phyloP scores from a whole-genome alignment of 768 basidiomycete species.

The Kwoniella bestiolae region DNA sequence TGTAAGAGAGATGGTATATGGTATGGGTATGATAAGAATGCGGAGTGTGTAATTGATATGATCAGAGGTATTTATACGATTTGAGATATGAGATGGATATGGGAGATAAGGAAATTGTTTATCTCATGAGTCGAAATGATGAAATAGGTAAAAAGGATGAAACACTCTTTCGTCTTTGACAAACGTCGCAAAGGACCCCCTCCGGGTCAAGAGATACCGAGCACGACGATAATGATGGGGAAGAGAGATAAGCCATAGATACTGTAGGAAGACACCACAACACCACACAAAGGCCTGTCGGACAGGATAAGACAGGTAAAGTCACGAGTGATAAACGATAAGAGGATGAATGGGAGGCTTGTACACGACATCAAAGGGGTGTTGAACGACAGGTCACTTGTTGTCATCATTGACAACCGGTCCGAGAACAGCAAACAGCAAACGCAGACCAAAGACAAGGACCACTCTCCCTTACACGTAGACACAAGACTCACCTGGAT shows the following conservation, averaged over 20 bases:
- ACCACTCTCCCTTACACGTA: background rate
- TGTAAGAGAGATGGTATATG: background rate
- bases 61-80: no score
- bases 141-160: constrained; percentile 7
- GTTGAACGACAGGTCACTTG: background rate
- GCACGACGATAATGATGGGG: background rate
- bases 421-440: background rate
- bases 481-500: constrained; percentile 15
- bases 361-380: background rate
- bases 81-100: background rate
- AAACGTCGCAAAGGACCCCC: constrained; percentile 1
- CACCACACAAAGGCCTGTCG: background rate
- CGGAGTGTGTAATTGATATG: background rate
- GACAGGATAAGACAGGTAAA: background rate
- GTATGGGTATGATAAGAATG: background rate
- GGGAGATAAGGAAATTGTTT: background rate
- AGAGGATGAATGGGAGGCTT: background rate
- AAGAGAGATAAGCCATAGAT: constrained; percentile 3
- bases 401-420: background rate
- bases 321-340: constrained; percentile 9
- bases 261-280: background rate
- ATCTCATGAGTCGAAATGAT: background rate
- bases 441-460: background rate
- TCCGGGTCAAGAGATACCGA: constrained; percentile 4
- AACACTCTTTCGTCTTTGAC: background rate